A percentile compares a stretch with the other conserved stretches of the same genome.
Conservation (phyloP, 148 eudicot genomes). For the Amaranthus palmeri region DNA sequence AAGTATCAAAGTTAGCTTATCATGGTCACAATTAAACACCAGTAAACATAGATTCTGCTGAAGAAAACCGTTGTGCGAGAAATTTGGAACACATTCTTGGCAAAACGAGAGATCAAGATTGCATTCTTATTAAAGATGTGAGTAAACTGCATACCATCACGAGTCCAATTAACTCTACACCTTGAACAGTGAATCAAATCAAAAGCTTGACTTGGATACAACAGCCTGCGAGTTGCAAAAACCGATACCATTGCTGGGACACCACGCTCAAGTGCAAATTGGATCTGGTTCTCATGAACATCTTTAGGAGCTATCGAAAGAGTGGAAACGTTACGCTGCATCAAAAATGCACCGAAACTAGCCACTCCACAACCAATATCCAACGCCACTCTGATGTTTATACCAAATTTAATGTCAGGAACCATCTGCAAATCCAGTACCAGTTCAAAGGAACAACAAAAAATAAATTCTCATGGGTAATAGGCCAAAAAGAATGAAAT, state of each 20-base stretch:
- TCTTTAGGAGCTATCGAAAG: conserved; percentile 67
- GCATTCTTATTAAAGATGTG: not conserved
- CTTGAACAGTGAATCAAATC: conserved; percentile 79
- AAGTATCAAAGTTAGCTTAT: conserved; percentile 2
- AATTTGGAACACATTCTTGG: not conserved
- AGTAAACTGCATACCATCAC: conserved; percentile 41
- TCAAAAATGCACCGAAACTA: conserved; percentile 71
- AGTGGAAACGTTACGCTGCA: conserved; percentile 62
- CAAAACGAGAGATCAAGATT: not conserved
- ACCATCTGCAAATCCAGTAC: conserved; percentile 47
- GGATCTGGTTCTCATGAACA: conserved; percentile 64
- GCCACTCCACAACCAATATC: conserved; percentile 78
- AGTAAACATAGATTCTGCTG: not conserved
- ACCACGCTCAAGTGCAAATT: conserved; percentile 74
- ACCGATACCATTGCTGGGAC: conserved; percentile 75
- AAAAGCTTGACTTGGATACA: conserved; percentile 80
- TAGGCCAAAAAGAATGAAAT: not conserved
- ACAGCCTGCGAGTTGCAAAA: conserved; percentile 53
- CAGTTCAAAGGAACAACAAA: conserved; percentile 10
- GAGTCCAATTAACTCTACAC: conserved; percentile 71
- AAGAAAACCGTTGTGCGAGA: not conserved
- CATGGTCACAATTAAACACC: not conserved
- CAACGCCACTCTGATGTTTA: conserved; percentile 50
- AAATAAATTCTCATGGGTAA: conserved; percentile 11
- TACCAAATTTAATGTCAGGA: conserved; percentile 64